phyloP scores from a whole-genome alignment of 1,139 yeast species.

The Yamadazyma friedrichii region DNA sequence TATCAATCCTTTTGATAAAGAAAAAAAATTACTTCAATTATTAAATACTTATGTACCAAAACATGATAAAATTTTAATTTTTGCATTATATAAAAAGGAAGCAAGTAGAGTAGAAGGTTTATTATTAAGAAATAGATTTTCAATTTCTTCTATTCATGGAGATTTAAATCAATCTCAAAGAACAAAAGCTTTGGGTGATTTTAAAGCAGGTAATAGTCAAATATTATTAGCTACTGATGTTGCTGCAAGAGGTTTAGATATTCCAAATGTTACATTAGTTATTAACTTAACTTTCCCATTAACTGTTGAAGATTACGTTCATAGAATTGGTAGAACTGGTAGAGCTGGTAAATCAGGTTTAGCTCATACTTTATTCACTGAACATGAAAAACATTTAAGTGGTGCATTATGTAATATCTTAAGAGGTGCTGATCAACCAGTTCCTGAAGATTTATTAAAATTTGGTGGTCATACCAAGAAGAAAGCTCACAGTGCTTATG shows the following conservation, averaged over 20 bases:
- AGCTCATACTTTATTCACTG: constrained; percentile 94
- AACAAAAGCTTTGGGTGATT: constrained; percentile 79
- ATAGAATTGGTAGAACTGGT: constrained; percentile 97
- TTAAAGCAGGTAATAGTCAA: constrained; percentile 77
- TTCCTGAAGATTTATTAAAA: constrained; percentile 93
- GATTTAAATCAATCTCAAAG: constrained; percentile 92
- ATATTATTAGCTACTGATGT: constrained; percentile 94
- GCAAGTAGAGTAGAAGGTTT: constrained; percentile 86
- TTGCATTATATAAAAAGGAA: constrained; percentile 95
- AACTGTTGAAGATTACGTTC: constrained; percentile 97
- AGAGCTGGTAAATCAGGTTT: constrained; percentile 96
- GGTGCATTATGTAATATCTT: constrained; percentile 92
- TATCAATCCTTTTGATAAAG: constrained; percentile 79
- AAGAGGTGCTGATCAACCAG: constrained; percentile 91
- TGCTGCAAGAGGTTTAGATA: constrained; percentile 98
- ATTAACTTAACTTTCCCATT: constrained; percentile 96
- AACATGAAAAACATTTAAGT: constrained; percentile 92
- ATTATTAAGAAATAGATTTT: constrained; percentile 68
- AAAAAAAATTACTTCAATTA: constrained; percentile 67
- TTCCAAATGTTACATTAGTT: constrained; percentile 95
- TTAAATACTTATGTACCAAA: constrained; percentile 67
- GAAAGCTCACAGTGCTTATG: constrained; percentile 94
- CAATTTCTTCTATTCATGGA: constrained; percentile 93
- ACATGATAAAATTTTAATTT: constrained; percentile 80
- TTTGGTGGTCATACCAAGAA: constrained; percentile 98